Percentiles rank a stretch among this genome's conserved stretches.
phyloP scores from a whole-genome alignment of 805 yeast genomes.

The Komagataella pseudopastoris region DNA sequence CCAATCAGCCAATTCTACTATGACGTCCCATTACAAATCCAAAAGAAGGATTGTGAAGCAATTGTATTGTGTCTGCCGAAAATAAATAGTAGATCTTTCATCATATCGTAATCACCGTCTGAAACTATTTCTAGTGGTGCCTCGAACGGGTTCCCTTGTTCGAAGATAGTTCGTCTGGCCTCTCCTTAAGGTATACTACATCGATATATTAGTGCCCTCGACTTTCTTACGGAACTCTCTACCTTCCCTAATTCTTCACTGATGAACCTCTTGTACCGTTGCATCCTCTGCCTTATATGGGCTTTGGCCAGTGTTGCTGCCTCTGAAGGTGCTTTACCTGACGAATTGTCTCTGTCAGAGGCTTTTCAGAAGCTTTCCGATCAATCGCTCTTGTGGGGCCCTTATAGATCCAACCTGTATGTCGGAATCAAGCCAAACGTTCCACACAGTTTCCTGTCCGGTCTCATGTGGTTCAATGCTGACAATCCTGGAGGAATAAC shows the following conservation, averaged over 20 bases:
- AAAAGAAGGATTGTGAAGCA: neutral
- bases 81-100: neutral
- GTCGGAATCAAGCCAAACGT: conserved; percentile 75
- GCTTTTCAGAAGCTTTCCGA: conserved; percentile 19
- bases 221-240: neutral
- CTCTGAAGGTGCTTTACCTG: neutral
- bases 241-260: neutral
- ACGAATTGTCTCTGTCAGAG: neutral
- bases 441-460: conserved; percentile 64
- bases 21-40: neutral
- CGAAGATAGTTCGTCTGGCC: neutral
- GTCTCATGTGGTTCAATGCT: conserved; percentile 79
- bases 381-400: conserved; percentile 73
- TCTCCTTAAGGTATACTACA: neutral
- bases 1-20: neutral
- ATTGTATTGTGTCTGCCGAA: neutral
- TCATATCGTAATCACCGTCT: neutral
- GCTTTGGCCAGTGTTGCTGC: neutral
- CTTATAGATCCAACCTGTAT: conserved; percentile 79
- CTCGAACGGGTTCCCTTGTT: neutral
- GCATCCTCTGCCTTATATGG: neutral
- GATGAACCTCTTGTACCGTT: neutral
- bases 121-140: neutral
- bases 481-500: conserved; percentile 40
- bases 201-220: neutral